phyloP scores from a whole-genome alignment of 495 filamentous ascomycete species.

The Echria macrotheca region DNA sequence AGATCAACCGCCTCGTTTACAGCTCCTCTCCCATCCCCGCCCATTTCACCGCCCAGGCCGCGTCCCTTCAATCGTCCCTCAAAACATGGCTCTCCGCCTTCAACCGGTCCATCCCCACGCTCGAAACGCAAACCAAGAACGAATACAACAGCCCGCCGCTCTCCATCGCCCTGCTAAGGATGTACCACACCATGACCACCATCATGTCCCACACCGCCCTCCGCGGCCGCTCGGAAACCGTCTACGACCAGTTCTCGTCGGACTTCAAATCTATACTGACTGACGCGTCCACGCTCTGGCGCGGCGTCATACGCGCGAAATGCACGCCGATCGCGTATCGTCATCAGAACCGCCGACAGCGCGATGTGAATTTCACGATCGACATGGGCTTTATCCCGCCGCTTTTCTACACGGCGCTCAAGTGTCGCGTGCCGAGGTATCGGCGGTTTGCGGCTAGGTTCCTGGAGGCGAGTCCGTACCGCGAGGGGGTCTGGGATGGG shows the following conservation, averaged over 20 bases:
- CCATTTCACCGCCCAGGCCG: too few species aligned
- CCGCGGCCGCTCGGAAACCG: constrained; percentile 26
- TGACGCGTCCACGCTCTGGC: constrained; percentile 25
- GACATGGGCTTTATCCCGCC: constrained; percentile 49
- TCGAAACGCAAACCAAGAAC: background rate
- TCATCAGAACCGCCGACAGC: too few species aligned
- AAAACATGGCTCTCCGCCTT: constrained; percentile 8
- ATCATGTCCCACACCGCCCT: constrained; percentile 44
- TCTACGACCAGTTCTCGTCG: constrained; percentile 37
- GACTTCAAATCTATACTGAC: constrained; percentile 36
- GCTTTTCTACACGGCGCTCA: constrained; percentile 49
- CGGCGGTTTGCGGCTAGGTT: constrained; percentile 40
- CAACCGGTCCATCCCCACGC: background rate
- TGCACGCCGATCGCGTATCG: background rate
- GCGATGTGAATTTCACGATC: constrained; percentile 30
- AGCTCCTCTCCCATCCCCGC: background rate
- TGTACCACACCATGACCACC: constrained; percentile 42
- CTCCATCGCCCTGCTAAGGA: constrained; percentile 28
- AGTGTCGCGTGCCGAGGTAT: constrained; percentile 48
- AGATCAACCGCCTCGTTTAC: background rate
- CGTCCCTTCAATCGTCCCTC: background rate
- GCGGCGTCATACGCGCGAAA: constrained; percentile 1
- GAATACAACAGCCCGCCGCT: background rate
- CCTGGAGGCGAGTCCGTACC: constrained; percentile 34
- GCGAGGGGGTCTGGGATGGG: constrained; percentile 49